Evolutionary conservation across 2,329 filamentous ascomycete species (phyloP).

Genomic region (Cladophialophora yegresii): DNA sequence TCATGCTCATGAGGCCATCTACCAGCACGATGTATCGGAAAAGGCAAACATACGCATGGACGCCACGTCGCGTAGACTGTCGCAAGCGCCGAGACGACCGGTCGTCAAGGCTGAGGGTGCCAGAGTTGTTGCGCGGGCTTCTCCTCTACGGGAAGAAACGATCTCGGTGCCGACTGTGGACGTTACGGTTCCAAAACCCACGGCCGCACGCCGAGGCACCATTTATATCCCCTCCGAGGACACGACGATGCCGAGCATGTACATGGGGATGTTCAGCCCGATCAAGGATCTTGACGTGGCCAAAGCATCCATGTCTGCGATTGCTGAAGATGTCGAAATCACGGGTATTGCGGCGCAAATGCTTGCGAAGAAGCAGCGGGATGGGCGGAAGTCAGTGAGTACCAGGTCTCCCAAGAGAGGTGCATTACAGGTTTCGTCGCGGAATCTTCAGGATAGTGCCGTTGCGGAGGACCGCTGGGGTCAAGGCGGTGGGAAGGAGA

Average conservation of each 20-base stretch:
- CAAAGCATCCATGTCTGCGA: neutral
- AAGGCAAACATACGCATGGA: neutral
- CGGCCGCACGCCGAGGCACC: constrained; percentile 42
- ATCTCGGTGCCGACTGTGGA: neutral
- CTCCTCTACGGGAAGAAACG: constrained; percentile 17
- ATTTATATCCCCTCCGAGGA: constrained; percentile 49
- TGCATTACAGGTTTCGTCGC: constrained; percentile 52
- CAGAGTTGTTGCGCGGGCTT: neutral
- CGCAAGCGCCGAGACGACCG: constrained; percentile 22
- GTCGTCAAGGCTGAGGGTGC: constrained; percentile 5
- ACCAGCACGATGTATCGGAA: neutral
- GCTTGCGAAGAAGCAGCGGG: constrained; percentile 37
- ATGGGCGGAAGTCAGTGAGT: neutral
- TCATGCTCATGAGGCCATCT: neutral
- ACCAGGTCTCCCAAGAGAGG: constrained; percentile 38
- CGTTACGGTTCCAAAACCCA: constrained; percentile 17
- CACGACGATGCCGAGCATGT: constrained; percentile 46
- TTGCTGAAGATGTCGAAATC: constrained; percentile 26
- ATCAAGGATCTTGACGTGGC: constrained; percentile 39
- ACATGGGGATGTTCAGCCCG: constrained; percentile 49
- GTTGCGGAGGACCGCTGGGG: constrained; percentile 53
- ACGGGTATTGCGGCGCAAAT: constrained; percentile 43
- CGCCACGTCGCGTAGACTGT: constrained; percentile 1
- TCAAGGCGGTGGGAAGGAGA: constrained; percentile 63
- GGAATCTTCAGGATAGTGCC: constrained; percentile 46